A percentile compares a stretch with the other conserved stretches of the same genome.
These are phyloP conservation scores for Sphenostylis stenocarpa DNA, from an alignment of 306 rosid species.

Conservation along the genomic window DNA sequence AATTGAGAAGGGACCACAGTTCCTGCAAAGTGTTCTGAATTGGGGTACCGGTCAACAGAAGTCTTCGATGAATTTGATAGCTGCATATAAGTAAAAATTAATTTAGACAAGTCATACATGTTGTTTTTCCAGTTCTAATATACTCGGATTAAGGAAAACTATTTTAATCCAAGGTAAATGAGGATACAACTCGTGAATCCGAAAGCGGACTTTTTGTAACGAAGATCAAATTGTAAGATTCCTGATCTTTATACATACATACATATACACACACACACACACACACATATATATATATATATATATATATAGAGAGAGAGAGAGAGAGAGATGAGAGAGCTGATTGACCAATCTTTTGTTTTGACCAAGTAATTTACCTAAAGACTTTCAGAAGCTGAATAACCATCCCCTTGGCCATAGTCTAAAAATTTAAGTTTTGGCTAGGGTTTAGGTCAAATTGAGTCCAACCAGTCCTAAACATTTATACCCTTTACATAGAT, in stretches of 20 bases:
- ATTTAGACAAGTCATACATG: conserved; percentile 1
- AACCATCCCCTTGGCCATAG: neutral
- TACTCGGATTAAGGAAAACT: neutral
- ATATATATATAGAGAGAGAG: too few species aligned
- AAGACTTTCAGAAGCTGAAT: neutral
- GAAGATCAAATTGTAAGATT: neutral
- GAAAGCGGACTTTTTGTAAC: too few species aligned
- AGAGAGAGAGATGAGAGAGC: too few species aligned
- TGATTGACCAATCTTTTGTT: neutral
- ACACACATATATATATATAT: too few species aligned
- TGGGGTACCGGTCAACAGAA: conserved; percentile 92
- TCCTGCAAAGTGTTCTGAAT: conserved; percentile 98
- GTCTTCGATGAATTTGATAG: conserved; percentile 81
- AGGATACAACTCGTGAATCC: too few species aligned
- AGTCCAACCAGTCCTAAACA: neutral
- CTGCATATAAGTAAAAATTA: conserved; percentile 46
- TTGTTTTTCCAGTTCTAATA: neutral
- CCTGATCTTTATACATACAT: too few species aligned
- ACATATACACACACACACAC: too few species aligned
- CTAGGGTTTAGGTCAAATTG: neutral
- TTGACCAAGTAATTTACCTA: neutral
- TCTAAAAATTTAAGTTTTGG: conserved; percentile 1
- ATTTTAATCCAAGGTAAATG: neutral
- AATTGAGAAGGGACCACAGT: conserved; percentile 95
- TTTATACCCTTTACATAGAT: neutral